Conservation (phyloP, 2,329 filamentous ascomycete genomes). For the Furcasterigmium sp. region DNA sequence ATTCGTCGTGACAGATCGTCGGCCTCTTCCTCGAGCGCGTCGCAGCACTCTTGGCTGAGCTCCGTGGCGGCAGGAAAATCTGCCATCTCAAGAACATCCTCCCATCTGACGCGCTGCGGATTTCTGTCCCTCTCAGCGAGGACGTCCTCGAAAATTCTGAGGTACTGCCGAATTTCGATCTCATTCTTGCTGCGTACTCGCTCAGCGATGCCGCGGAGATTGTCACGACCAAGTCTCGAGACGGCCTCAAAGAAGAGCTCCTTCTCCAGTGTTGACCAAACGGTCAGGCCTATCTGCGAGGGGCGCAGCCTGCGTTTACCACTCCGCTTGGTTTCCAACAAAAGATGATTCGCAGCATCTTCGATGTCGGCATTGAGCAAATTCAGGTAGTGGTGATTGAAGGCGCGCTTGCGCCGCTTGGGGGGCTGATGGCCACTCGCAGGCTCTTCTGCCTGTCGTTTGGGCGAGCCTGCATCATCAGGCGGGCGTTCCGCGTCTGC, state of each 20-base stretch:
- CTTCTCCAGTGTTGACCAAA: conserved; percentile 72
- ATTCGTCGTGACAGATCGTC: conserved; percentile 62
- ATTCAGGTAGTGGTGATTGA: conserved; percentile 42
- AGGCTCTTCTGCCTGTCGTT: conserved; percentile 21
- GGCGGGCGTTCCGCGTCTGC: conserved; percentile 1
- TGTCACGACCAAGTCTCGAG: conserved; percentile 55
- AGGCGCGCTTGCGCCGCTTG: conserved; percentile 37
- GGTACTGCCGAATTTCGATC: conserved; percentile 67
- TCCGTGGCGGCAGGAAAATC: conserved; percentile 71
- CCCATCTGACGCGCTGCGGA: conserved; percentile 12
- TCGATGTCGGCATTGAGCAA: conserved; percentile 53
- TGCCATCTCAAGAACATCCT: conserved; percentile 34
- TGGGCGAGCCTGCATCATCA: conserved; percentile 13
- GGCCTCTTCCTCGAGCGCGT: conserved; percentile 61
- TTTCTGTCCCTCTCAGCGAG: conserved; percentile 30
- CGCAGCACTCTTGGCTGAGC: conserved; percentile 59
- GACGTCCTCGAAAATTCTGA: conserved; percentile 54
- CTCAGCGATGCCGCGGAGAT: conserved; percentile 56
- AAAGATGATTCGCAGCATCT: conserved; percentile 38
- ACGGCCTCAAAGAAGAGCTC: conserved; percentile 61
- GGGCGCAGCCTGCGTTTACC: conserved; percentile 22
- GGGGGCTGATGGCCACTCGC: conserved; percentile 22
- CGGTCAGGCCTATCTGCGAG: conserved; percentile 62
- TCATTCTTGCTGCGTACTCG: conserved; percentile 67
- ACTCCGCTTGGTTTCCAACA: conserved; percentile 13